Evolutionary conservation across 495 filamentous ascomycete genomes (phyloP).

Genomic region (Lepidopterella palustris): DNA sequence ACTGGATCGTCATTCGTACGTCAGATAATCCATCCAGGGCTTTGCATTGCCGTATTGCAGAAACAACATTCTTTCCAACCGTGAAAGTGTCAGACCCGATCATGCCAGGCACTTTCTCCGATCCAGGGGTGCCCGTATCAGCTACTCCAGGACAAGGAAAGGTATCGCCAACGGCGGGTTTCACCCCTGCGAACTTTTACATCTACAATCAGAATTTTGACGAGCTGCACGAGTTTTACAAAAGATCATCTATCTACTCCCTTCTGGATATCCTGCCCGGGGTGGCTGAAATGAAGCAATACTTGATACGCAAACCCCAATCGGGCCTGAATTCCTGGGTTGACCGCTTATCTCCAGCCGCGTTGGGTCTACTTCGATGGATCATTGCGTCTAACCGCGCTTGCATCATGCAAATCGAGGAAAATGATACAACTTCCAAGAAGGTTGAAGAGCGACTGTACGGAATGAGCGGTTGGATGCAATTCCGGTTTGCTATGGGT

Average conservation of each 20-base stretch:
- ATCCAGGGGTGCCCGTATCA: not conserved
- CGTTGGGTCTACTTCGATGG: slow-evolving; percentile 71
- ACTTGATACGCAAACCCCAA: slow-evolving; percentile 43
- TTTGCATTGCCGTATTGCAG: slow-evolving; percentile 41
- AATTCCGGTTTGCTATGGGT: slow-evolving; percentile 85
- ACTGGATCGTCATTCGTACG: slow-evolving; percentile 51
- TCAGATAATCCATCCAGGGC: slow-evolving; percentile 15
- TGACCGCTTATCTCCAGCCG: slow-evolving; percentile 56
- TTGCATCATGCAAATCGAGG: slow-evolving; percentile 68
- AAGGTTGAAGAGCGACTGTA: slow-evolving; percentile 47
- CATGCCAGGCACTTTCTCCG: not conserved
- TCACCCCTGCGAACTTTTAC: slow-evolving; percentile 23
- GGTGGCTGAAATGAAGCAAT: slow-evolving; percentile 56
- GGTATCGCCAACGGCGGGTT: slow-evolving; percentile 16
- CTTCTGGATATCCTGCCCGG: slow-evolving; percentile 64
- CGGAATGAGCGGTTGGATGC: slow-evolving; percentile 62
- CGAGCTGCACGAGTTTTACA: slow-evolving; percentile 41
- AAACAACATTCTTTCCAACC: slow-evolving; percentile 34
- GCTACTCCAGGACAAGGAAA: not conserved
- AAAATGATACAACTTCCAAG: slow-evolving; percentile 9
- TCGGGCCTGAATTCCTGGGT: slow-evolving; percentile 54
- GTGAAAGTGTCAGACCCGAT: slow-evolving; percentile 30
- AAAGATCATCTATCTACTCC: slow-evolving; percentile 49
- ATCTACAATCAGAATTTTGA: slow-evolving; percentile 56
- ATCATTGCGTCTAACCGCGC: slow-evolving; percentile 88